Base-by-base conservation (phyloP, 2,329 filamentous ascomycete species). In the Penicillium sp. region DNA sequence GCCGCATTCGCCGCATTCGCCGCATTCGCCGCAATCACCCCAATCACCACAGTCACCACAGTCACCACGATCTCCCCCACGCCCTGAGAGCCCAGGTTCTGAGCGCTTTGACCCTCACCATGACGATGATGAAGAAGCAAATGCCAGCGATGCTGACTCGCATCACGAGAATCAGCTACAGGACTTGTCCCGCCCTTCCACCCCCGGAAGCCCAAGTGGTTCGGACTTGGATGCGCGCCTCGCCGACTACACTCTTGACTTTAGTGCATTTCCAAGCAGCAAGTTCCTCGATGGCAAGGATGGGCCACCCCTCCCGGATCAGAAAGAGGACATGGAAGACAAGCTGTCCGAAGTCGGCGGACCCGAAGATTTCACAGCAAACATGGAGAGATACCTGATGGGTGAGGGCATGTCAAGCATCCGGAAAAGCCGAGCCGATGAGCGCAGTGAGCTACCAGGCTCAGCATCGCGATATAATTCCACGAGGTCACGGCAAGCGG, bases 351-450 rank as follows among this genome's bases (percentile, higher is more conserved):
- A 77, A 19, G 70, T 75, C 24, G 76, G 73, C 7, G 77, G 77
- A 0, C 77, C 77, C 3, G 73, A 77, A 18, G 77, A 79, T 59
- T 78, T 79, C 47, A 79, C 77, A 0, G 67, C 72, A 35, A 78
- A 79, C 41, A 66, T 79, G 64, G 75, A 78, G 57, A 70, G 73
- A 40, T 76, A 78, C 57, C 60, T 79, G 24, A 67, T 73, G 61
- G 72, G 69, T 2, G 70, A 71, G 22, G 54, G 56, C 40, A 54
- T 61, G 52, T 47, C 66, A 61, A 51, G 67, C 66, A 47, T 55
- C 27, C 54, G 55, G 22, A 63, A 65, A 27, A 36, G 51, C 18
- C 54, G 66, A 6, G 37, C 51, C 4, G 64, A 68, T 10, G 57
- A 65, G 6, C 51, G 22, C 24, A 47, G 51, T 50, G 54, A 47